A percentile compares a stretch with the other conserved stretches of the same genome.
phyloP scores from a whole-genome alignment of 768 basidiomycete species.

The Amanita exitialis region DNA sequence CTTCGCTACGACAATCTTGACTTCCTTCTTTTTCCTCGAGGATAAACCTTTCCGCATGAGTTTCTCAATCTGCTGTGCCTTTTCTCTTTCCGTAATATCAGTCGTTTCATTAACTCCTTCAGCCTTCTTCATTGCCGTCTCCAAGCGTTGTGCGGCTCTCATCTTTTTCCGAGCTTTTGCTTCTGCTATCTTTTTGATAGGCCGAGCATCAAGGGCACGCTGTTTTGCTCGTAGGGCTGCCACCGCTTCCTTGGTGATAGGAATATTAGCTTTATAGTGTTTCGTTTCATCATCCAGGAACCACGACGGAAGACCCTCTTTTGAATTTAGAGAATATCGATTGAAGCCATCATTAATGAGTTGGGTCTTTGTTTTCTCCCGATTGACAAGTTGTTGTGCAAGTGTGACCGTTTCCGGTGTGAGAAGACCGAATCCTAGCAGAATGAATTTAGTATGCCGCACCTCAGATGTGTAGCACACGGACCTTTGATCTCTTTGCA shows the following conservation, averaged over 20 bases:
- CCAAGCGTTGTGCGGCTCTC: constrained; percentile 73
- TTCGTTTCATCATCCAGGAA: constrained; percentile 96
- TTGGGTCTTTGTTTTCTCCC: constrained; percentile 78
- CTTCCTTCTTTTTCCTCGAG: constrained; percentile 61
- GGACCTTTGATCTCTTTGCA: constrained; percentile 58
- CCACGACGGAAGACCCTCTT: constrained; percentile 90
- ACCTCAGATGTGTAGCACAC: constrained; percentile 13
- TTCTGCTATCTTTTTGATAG: constrained; percentile 98
- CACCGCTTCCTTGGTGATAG: constrained; percentile 95
- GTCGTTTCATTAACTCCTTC: constrained; percentile 82
- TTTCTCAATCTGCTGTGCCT: constrained; percentile 89
- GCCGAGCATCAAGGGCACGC: constrained; percentile 89
- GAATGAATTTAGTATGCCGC: constrained; percentile 5
- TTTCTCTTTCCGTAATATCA: constrained; percentile 92
- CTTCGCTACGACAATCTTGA: constrained; percentile 88
- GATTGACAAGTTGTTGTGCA: constrained; percentile 86
- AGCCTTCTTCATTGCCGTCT: constrained; percentile 93
- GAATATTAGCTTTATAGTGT: constrained; percentile 88
- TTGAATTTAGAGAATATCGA: constrained; percentile 83
- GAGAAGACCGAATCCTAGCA: constrained; percentile 73
- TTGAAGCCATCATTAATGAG: constrained; percentile 95
- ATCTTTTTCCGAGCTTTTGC: constrained; percentile 96
- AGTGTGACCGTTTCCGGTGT: constrained; percentile 89
- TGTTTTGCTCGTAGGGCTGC: constrained; percentile 78
- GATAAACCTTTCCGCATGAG: constrained; percentile 76